phyloP scores from a whole-genome alignment of 345 rosid genomes.

The Boechera divaricarpa region DNA sequence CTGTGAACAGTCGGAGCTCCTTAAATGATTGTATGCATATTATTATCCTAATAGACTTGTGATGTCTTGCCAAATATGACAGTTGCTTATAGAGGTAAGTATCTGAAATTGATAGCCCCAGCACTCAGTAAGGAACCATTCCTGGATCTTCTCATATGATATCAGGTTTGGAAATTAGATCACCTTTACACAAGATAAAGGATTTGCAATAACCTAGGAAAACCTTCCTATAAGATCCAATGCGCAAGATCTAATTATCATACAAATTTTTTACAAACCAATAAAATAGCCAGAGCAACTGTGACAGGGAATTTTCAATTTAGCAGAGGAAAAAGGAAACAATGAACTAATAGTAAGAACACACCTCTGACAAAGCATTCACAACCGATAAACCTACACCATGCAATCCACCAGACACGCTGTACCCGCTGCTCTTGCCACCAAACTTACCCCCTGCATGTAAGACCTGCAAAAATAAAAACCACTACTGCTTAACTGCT shows the following conservation, averaged over 20 bases:
- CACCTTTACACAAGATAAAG: constrained; percentile 2
- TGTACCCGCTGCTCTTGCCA: constrained; percentile 94
- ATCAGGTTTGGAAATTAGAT: constrained; percentile 3
- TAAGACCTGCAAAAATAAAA: constrained; percentile 64
- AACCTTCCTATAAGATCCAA: constrained; percentile 20
- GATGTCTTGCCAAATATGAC: constrained; percentile 16
- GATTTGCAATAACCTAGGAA: constrained; percentile 12
- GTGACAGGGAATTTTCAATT: not conserved
- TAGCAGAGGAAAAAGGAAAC: constrained; percentile 11
- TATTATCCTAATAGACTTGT: not conserved
- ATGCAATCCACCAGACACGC: constrained; percentile 94
- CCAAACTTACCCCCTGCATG: constrained; percentile 99
- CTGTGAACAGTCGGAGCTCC: constrained; percentile 47
- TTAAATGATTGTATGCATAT: constrained; percentile 11
- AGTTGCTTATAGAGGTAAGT: not conserved
- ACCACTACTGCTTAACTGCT: constrained; percentile 10
- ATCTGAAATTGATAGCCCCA: constrained; percentile 7
- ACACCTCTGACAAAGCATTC: constrained; percentile 95
- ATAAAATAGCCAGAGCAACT: not conserved
- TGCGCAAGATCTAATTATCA: constrained; percentile 3
- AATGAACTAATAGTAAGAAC: constrained; percentile 32
- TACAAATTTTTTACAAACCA: not conserved
- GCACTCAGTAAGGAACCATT: constrained; percentile 9
- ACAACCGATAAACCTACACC: constrained; percentile 99
- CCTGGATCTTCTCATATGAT: not conserved